Evolutionary conservation across 208 protist species (phyloP).

Genomic region (Leishmania aethiopica): DNA sequence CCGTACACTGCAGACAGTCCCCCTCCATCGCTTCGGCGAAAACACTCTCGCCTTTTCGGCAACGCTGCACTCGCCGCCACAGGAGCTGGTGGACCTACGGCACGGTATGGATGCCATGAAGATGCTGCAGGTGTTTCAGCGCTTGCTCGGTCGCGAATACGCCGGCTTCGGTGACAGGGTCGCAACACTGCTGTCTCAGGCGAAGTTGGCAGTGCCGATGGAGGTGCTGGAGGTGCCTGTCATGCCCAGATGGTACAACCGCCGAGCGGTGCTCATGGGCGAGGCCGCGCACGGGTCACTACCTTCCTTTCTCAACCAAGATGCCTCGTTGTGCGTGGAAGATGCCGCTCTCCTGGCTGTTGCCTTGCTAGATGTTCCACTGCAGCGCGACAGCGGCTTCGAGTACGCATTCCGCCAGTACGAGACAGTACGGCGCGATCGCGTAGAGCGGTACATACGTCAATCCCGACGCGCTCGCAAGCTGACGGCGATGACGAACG

Average conservation of each 20-base stretch:
- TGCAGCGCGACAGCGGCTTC: constrained; percentile 77
- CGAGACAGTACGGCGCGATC: constrained; percentile 80
- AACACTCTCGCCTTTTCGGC: constrained; percentile 70
- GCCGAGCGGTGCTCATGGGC: constrained; percentile 82
- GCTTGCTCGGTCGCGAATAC: constrained; percentile 61
- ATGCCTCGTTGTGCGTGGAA: constrained; percentile 88
- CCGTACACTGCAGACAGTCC: constrained; percentile 47
- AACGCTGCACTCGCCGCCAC: constrained; percentile 59
- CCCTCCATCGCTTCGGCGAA: constrained; percentile 49
- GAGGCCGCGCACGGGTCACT: constrained; percentile 86
- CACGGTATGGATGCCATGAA: constrained; percentile 45
- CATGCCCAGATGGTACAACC: constrained; percentile 92
- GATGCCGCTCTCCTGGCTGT: constrained; percentile 88
- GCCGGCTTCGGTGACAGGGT: constrained; percentile 51
- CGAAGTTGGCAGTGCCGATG: constrained; percentile 64
- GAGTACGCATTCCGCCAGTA: constrained; percentile 88
- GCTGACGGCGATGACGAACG: constrained; percentile 56
- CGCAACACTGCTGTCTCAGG: constrained; percentile 34
- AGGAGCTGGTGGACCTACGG: constrained; percentile 56
- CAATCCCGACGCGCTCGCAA: constrained; percentile 78
- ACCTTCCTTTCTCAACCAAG: constrained; percentile 85
- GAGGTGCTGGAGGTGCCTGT: constrained; percentile 85
- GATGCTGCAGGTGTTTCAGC: constrained; percentile 48
- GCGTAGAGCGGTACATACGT: constrained; percentile 88
- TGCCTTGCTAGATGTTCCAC: constrained; percentile 77